These are phyloP conservation scores for Juglanconis juglandina DNA, from an alignment of 2,329 filamentous ascomycete species.

Conservation along the genomic window DNA sequence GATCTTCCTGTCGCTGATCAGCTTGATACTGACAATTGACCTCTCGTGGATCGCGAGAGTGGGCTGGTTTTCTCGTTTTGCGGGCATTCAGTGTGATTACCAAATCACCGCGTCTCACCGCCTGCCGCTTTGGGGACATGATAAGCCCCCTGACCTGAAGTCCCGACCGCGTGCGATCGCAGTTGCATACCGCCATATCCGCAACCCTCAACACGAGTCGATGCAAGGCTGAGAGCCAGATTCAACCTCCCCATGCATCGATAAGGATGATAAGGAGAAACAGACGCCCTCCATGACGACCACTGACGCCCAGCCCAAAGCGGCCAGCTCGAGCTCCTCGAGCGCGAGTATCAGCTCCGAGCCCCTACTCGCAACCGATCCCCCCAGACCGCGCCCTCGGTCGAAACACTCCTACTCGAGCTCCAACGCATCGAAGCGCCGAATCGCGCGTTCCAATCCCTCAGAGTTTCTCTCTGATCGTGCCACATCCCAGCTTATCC, in stretches of 20 bases:
- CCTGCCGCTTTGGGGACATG: background rate
- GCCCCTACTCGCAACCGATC: constrained; percentile 23
- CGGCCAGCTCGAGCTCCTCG: constrained; percentile 13
- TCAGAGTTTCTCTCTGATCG: constrained; percentile 66
- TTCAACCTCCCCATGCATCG: background rate
- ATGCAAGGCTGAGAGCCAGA: background rate
- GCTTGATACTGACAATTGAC: no score
- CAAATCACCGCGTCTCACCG: background rate
- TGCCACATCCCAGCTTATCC: constrained; percentile 76
- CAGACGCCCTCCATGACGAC: constrained; percentile 14
- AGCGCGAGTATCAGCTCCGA: constrained; percentile 3
- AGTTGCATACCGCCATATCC: background rate
- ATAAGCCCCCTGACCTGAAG: background rate
- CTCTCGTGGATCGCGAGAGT: no score
- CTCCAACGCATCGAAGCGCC: constrained; percentile 21
- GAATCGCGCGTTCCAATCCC: constrained; percentile 6
- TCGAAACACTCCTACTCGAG: constrained; percentile 16
- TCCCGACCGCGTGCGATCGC: background rate
- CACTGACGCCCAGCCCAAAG: constrained; percentile 7
- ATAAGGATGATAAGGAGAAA: constrained; percentile 9
- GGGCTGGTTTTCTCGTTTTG: background rate
- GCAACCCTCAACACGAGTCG: background rate
- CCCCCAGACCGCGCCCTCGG: constrained; percentile 29
- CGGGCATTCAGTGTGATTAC: background rate
- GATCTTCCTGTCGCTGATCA: no score